Conservation (phyloP, 371 early-diverging fungal genomes). For the Syncephalastrum racemosum region DNA sequence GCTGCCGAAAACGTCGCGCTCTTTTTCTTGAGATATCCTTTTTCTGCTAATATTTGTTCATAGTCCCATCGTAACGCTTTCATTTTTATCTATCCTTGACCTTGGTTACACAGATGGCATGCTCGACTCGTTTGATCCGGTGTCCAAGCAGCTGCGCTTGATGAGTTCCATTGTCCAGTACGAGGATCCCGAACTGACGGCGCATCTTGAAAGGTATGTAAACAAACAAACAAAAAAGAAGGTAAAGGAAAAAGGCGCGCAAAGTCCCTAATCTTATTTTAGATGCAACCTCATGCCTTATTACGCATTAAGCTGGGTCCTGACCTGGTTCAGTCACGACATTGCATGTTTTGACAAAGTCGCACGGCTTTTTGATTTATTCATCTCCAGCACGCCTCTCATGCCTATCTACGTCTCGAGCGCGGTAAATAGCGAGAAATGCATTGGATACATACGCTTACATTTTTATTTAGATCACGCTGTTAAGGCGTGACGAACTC, state of each 20-base stretch:
- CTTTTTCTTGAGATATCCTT: slow-evolving; percentile 47
- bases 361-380: slow-evolving; percentile 75
- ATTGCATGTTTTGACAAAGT: slow-evolving; percentile 58
- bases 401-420: slow-evolving; percentile 77
- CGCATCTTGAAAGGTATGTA: slow-evolving; percentile 34
- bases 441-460: too few species aligned
- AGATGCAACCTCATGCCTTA: slow-evolving; percentile 66
- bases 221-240: too few species aligned
- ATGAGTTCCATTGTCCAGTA: slow-evolving; percentile 51
- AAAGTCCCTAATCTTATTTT: neutral
- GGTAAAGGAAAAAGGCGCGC: neutral
- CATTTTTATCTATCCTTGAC: slow-evolving; percentile 20
- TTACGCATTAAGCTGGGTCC: slow-evolving; percentile 82
- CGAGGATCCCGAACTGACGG: slow-evolving; percentile 39
- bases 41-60: slow-evolving; percentile 8
- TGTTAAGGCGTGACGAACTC: slow-evolving; percentile 52
- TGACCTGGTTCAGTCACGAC: slow-evolving; percentile 89
- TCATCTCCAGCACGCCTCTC: slow-evolving; percentile 70
- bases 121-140: slow-evolving; percentile 51
- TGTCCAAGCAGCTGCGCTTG: slow-evolving; percentile 43
- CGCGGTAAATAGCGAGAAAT: slow-evolving; percentile 35
- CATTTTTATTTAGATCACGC: slow-evolving; percentile 37
- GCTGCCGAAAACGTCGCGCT: slow-evolving; percentile 53
- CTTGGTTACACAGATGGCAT: slow-evolving; percentile 41
- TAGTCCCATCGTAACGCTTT: neutral